Evolutionary conservation across 2,329 filamentous ascomycete genomes (phyloP).

Genomic region (Apiospora malaysiana): DNA sequence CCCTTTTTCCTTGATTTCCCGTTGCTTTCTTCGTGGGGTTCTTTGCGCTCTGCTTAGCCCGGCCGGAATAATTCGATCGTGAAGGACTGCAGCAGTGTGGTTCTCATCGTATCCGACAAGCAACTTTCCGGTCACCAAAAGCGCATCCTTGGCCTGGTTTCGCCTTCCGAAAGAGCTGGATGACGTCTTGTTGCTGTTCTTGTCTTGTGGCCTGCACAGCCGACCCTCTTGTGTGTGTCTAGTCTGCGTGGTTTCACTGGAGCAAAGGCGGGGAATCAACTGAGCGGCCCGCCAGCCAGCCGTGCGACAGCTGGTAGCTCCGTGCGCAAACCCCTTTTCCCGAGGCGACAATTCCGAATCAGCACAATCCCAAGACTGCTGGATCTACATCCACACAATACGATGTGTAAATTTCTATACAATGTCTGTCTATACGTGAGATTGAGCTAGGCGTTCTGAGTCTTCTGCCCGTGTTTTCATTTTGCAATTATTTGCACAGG

Average conservation of each 20-base stretch:
- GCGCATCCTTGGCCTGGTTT: constrained; percentile 12
- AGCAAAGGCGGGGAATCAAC: constrained; percentile 8
- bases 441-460: no score
- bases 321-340: neutral
- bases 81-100: constrained; percentile 9
- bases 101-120: constrained; percentile 13
- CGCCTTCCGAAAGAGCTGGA: neutral
- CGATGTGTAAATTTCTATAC: no score
- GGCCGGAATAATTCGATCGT: constrained; percentile 14
- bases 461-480: no score
- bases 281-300: neutral
- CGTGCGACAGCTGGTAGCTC: neutral
- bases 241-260: neutral
- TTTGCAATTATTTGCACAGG: no score
- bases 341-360: neutral
- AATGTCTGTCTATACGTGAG: no score
- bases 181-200: constrained; percentile 17
- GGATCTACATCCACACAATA: neutral
- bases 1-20: neutral
- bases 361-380: neutral
- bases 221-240: constrained; percentile 16
- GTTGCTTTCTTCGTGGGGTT: neutral
- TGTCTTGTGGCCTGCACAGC: constrained; percentile 19
- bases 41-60: neutral
- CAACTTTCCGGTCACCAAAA: neutral